These are phyloP conservation scores for Sporothrix luriei DNA, from an alignment of 2,329 filamentous ascomycete genomes.

Conservation along the genomic window DNA sequence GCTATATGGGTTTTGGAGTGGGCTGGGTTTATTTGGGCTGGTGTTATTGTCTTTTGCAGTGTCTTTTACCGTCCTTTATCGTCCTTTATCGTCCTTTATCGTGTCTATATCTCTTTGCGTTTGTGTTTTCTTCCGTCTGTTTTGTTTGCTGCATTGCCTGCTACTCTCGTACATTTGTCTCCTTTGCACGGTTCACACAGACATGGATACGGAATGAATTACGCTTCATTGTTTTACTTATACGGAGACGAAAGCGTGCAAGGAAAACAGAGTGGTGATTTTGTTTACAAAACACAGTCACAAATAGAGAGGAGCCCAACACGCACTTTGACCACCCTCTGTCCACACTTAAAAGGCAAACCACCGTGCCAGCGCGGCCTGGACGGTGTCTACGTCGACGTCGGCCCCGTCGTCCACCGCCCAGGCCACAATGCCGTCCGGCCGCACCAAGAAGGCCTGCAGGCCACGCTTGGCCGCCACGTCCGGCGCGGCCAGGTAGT, in stretches of 20 bases:
- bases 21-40: neutral
- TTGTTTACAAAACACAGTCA: neutral
- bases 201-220: constrained; percentile 20
- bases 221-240: constrained; percentile 6
- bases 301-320: neutral
- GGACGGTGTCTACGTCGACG: neutral
- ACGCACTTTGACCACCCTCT: neutral
- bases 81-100: no score
- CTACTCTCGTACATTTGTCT: neutral
- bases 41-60: neutral
- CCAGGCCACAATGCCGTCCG: constrained; percentile 31
- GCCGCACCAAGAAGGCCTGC: constrained; percentile 25
- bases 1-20: neutral
- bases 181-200: neutral
- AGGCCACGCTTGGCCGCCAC: constrained; percentile 13
- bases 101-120: constrained; percentile 7
- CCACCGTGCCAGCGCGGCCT: constrained; percentile 16
- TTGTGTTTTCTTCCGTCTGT: neutral
- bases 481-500: constrained; percentile 5
- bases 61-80: no score
- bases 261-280: constrained; percentile 15
- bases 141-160: constrained; percentile 16
- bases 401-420: constrained; percentile 18
- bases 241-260: neutral
- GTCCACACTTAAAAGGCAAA: neutral